Evolutionary conservation across 768 basidiomycete genomes (phyloP), one percentile per base, ranked within the genome.

Genomic region (Boletus fagicola): DNA sequence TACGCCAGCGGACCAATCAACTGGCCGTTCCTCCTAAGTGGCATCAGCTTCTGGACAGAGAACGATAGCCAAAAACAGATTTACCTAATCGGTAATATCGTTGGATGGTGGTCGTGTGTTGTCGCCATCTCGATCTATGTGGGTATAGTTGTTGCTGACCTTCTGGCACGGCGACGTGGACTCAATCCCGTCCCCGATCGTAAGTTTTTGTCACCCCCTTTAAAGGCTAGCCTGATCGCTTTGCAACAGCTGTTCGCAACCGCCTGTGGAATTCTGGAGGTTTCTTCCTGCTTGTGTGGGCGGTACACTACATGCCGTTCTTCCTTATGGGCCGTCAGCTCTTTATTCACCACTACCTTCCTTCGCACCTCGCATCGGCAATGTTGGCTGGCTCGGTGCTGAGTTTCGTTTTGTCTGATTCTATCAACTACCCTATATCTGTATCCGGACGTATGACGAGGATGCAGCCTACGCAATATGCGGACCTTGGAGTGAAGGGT

Each of bases 31-130:
- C 82, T 94, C 39, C 75, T 98, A 30, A 92, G 80, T 60, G 97
- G 97, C 49, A 98, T 99, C 76, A 95, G 93, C 69, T 98, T 98
- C 81, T 99, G 97, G 97, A 99, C 97, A 5, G 80, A 91, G 65
- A 86, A 80, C 54, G 87, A 88, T 7, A 78, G 79, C 12, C 87
- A 92, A 69, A 87, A 90, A 72, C 97, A 99, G 73, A 94, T 99
- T 51, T 99, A 99, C 75, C 80, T 98, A 57, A 91, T 95, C 65
- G 97, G 97, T 26, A 99, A 99, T 72, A 72, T 97, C 49, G 72
- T 93, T 62, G 91, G 92, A 13, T 98, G 95, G 94, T 98, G 95
- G 93, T 81, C 88, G 2, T 94, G 92, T 73, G 86, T 91, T 39
- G 78, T 95, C 33, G 87, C 90, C 1, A 72, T 98, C 49, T 89